phyloP scores from a whole-genome alignment of 2,329 filamentous ascomycete species.

The Claviceps monticola region DNA sequence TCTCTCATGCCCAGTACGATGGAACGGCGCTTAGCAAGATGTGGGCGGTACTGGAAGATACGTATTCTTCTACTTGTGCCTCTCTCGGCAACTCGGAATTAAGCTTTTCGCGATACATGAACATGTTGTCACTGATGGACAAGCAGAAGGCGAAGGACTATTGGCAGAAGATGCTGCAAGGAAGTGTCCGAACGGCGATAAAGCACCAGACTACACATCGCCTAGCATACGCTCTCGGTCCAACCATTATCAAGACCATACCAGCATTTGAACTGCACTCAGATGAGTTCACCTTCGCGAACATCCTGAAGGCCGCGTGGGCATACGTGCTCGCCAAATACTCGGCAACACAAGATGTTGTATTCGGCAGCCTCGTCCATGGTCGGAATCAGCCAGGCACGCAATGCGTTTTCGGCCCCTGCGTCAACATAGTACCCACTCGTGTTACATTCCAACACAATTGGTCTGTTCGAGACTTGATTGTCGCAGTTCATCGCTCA shows the following conservation, averaged over 20 bases:
- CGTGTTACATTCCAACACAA: background rate
- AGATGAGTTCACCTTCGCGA: constrained; percentile 1
- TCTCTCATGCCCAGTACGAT: constrained; percentile 3
- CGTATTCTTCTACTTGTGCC: background rate
- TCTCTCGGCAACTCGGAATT: background rate
- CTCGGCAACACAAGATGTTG: constrained; percentile 1
- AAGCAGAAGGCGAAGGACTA: background rate
- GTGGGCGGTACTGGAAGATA: constrained; percentile 1
- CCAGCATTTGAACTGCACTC: background rate
- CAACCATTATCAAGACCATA: background rate
- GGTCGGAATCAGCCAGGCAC: constrained; percentile 4
- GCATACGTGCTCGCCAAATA: constrained; percentile 1
- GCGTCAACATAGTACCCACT: constrained; percentile 1
- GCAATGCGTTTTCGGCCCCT: constrained; percentile 1
- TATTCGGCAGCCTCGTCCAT: constrained; percentile 1
- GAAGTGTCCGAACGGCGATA: background rate
- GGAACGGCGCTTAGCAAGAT: constrained; percentile 2
- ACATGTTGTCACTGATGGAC: background rate
- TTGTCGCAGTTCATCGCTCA: background rate
- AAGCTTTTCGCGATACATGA: background rate
- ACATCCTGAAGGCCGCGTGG: background rate
- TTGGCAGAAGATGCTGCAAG: constrained; percentile 1
- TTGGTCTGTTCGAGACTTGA: background rate
- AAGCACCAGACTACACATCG: constrained; percentile 1
- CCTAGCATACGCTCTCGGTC: background rate